Base-by-base conservation (phyloP, 495 filamentous ascomycete genomes). In the Xylaria bambusicola region DNA sequence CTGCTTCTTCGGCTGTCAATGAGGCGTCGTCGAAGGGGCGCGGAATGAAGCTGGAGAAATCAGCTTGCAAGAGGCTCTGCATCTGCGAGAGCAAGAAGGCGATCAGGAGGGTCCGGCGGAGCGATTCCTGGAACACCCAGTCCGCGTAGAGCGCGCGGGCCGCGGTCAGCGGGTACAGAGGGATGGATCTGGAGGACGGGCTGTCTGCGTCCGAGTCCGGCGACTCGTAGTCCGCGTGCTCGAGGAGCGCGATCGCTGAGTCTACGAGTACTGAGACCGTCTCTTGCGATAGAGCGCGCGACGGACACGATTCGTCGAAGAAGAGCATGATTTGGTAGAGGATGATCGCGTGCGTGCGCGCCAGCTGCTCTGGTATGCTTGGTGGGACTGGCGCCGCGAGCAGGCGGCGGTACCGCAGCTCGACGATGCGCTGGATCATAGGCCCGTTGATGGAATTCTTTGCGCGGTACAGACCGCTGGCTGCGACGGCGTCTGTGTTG, bases 321-420 rank as follows among this genome's bases (percentile, higher is more conserved):
- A 84, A 64, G 23, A 77, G 72, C 61, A 85, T 81, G 57, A 84
- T 81, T 45, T 81, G 80, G 60, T 76, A 82, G 0, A 83, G 68
- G 20, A 81, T 63, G 42, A 83, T 61, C 2, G 76, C 74, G 49
- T 83, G 80, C 0, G 74, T 51, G 2, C 71, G 64, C 0, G 78
- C 75, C 6, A 82, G 70, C 9, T 64, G 29, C 2, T 66, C 68
- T 33, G 52, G 21, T 17, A 15, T 58, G 18, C 12, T 62, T 57
- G 20, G 64, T 8, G 78, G 74, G 1, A 70, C 46, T 0, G 75
- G 73, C 0, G 66, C 44, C 6, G 70, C 62, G 10, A 77, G 36
- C 0, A 83, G 71, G 0, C 75, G 72, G 18, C 67, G 62, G 13
- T 70, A 70, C 18, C 75, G 74, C 6, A 60, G 57, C 7, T 77